These are phyloP conservation scores for Penicillium rolfsii DNA, from an alignment of 2,329 filamentous ascomycete genomes.

Conservation along the genomic window DNA sequence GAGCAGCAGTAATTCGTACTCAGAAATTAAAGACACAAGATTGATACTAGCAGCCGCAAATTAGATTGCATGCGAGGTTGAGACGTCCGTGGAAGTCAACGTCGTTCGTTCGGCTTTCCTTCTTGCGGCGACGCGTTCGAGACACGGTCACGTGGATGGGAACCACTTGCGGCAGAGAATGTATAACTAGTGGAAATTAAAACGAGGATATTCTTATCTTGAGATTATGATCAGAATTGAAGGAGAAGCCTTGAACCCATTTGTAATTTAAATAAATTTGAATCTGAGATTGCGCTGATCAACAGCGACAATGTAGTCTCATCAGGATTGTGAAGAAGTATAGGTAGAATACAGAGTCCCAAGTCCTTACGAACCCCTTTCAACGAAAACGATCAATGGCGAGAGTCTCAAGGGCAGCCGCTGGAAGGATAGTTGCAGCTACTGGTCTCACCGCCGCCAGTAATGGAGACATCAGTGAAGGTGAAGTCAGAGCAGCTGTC, in stretches of 20 bases:
- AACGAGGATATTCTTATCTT: background rate
- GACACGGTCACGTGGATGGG: conserved; percentile 39
- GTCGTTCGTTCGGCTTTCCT: conserved; percentile 16
- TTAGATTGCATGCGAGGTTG: conserved; percentile 7
- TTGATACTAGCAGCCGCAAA: conserved; percentile 2
- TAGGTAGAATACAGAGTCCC: background rate
- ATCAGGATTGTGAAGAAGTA: background rate
- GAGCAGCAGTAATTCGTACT: background rate
- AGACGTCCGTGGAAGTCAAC: conserved; percentile 7
- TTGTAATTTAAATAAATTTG: background rate
- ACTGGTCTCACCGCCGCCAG: conserved; percentile 36
- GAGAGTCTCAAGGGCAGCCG: conserved; percentile 14
- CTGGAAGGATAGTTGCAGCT: conserved; percentile 32
- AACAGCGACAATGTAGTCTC: background rate
- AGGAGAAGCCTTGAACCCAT: background rate
- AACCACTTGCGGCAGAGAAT: conserved; percentile 7
- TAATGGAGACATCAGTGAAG: conserved; percentile 43
- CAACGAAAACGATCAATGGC: background rate
- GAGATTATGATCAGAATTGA: background rate
- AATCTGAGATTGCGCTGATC: conserved; percentile 3
- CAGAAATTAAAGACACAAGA: background rate
- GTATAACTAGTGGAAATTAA: background rate
- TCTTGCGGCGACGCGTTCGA: conserved; percentile 36
- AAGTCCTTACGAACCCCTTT: background rate
- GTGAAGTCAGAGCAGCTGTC: conserved; percentile 44